Conservation (phyloP, 2,329 filamentous ascomycete species). For the Phyllosticta paracitricarpa region DNA sequence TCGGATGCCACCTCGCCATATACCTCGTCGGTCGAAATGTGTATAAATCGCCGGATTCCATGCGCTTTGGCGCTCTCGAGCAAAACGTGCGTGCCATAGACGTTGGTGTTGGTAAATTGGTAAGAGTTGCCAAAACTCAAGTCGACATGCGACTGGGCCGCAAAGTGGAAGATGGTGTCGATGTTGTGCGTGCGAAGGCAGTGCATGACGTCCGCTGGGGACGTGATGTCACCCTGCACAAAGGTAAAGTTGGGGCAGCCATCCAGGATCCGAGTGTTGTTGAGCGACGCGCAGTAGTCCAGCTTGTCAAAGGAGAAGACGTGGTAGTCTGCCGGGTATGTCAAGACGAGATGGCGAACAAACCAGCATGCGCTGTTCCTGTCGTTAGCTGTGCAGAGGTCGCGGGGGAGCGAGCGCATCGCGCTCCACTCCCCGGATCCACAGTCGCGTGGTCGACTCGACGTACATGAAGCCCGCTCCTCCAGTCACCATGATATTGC, state of each 20-base stretch:
- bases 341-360: constrained; percentile 64
- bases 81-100: constrained; percentile 74
- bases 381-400: neutral
- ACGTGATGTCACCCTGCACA: constrained; percentile 69
- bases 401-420: constrained; percentile 4
- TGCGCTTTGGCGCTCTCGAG: constrained; percentile 67
- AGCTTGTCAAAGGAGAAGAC: constrained; percentile 77
- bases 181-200: constrained; percentile 63
- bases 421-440: neutral
- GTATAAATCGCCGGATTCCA: constrained; percentile 63
- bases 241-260: constrained; percentile 64
- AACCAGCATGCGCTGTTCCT: constrained; percentile 64
- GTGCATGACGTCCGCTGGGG: constrained; percentile 57
- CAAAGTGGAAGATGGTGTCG: constrained; percentile 75
- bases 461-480: constrained; percentile 78
- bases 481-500: constrained; percentile 75
- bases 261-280: constrained; percentile 64
- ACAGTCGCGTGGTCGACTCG: neutral
- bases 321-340: constrained; percentile 65
- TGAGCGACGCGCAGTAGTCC: constrained; percentile 71
- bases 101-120: constrained; percentile 71
- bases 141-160: constrained; percentile 77
- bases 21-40: constrained; percentile 77
- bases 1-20: constrained; percentile 70
- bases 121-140: constrained; percentile 76